Base-by-base conservation (phyloP, 1,284 basidiomycete species). In the Mixia osmundae region DNA sequence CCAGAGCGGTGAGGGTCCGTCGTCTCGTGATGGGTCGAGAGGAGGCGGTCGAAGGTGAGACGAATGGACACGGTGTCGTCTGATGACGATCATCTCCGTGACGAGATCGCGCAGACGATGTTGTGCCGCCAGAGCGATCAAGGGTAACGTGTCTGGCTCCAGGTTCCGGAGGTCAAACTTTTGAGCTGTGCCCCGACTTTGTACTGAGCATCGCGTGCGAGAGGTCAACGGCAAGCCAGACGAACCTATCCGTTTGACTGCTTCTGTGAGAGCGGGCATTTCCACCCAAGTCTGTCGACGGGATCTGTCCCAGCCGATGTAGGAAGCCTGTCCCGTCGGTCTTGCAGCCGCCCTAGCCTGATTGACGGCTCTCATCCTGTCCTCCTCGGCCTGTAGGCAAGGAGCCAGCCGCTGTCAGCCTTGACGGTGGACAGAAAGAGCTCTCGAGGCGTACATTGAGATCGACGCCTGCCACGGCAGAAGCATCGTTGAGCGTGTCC, bases 31-130 rank as follows among this genome's bases (percentile, higher is more conserved):
- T n/a, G n/a, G n/a, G n/a, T n/a, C n/a, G 28, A 67, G 47, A 9
- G 68, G 67, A 2, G 75, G 68, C 1, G 68, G 57, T 14, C 68
- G 65, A 42, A 71, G 76, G 47, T 74, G 72, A 0, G 72, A 65
- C 42, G 73, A 68, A 2, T 61, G 18, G 12, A 45, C 66, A 3
- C 66, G 71, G 51, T 83, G 76, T 25, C 63, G 62, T 10, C 74
- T 64, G 0, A 76, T 78, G 8, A 60, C 59, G 40, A 78, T 64
- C 68, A 78, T 76, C 21, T 60, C 62, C 11, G 65, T 66, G 39
- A 80, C 54, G 26, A 83, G 63, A 39, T 72, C 68, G 45, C 75
- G 69, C 34, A 83, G 57, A 2, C 78, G 68, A 22, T 68, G 66
- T 27, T 76, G 71, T 2, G 79, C 64, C 0, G 77, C 75, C 12